Base-by-base conservation (phyloP, 768 basidiomycete genomes). In the Cantharellus anzutake region DNA sequence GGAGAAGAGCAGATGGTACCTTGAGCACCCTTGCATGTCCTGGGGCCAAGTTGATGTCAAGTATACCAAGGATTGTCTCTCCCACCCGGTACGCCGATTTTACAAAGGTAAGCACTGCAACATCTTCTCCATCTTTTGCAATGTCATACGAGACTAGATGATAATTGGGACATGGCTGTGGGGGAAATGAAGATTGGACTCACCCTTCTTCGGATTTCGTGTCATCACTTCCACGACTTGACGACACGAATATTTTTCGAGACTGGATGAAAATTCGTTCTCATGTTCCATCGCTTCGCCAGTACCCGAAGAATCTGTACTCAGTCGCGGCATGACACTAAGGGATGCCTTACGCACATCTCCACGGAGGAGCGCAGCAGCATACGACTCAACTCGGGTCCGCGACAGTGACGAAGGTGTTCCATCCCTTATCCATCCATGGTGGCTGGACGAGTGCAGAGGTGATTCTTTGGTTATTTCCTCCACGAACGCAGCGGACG, bases 161-260 rank as follows among this genome's bases (percentile, higher is more conserved):
- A 5, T 14, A 38, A 57, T 57, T 37, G 52, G 42, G 39, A 5
- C 41, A n/a, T n/a, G 5, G 38, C 44, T 48, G 52, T 37, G 35
- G 52, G 11, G 35, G 38, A 7, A 55, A 34, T 16, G 16, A 41
- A 16, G 35, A 59, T 3, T 35, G 5, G 35, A 68, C 79, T 56
- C 60, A 89, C 92, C 79, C 74, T 94, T 96, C 70, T 83, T 87
- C 2, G 88, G 81, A 69, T 88, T 88, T 59, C 93, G 72, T 16
- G 91, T 93, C 61, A 96, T 71, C 57, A 93, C 81, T 73, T 97
- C 91, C 7, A 94, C 90, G 0, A 90, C 87, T 68, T 92, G 84
- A 52, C 89, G 75, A 68, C 72, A 74, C 57, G 60, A 82, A 88
- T 20, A 78, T 81, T 51, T 3, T 57, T 57, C 56, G 5, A 16